Base-by-base conservation (phyloP, 495 filamentous ascomycete genomes). In the Aspergillus conjunctus region DNA sequence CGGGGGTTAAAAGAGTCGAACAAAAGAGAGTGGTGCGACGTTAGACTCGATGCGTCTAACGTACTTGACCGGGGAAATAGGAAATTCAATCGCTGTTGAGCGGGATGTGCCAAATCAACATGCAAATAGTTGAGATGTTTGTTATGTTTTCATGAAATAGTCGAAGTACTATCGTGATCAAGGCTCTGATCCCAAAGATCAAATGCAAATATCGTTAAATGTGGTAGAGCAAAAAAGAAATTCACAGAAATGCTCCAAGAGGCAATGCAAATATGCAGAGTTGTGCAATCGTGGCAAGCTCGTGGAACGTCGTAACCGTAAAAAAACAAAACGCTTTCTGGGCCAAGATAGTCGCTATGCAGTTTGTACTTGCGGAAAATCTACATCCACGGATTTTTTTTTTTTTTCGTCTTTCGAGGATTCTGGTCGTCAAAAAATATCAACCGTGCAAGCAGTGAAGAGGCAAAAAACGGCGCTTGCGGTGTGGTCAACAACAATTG, bases 301-400 rank as follows among this genome's bases (percentile, higher is more conserved):
- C 71, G 73, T 76, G 60, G 67, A 64, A 59, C 66, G 55, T 74
- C 70, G 69, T 73, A 66, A 71, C 61, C 69, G 66, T 76, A 59
- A 69, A 60, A 68, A 66, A n/a, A 26, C 2, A 26, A 26, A 26
- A 26, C 26, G 26, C 26, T 26, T 26, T 26, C 26, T 26, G 26
- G 26, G 26, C n/a, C n/a, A n/a, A n/a, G n/a, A n/a, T n/a, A n/a
- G 58, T 57, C 59, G 56, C 58, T 57, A 71, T 64, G 59, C 61
- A 62, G 61, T 37, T 31, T 31, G 54, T 51, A 49, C 58, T 44
- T 53, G 54, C 39, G 46, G 52, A 48, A 61, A 68, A 61, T 66
- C 60, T 66, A 64, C 41, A 64, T 66, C 54, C 66, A 61, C 37
- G 37, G 52, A 21, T 48, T 26, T 26, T 26, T 26, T 26, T 26